Base-by-base conservation (phyloP, 768 basidiomycete species). In the Rubroboletus pulcherrimus region DNA sequence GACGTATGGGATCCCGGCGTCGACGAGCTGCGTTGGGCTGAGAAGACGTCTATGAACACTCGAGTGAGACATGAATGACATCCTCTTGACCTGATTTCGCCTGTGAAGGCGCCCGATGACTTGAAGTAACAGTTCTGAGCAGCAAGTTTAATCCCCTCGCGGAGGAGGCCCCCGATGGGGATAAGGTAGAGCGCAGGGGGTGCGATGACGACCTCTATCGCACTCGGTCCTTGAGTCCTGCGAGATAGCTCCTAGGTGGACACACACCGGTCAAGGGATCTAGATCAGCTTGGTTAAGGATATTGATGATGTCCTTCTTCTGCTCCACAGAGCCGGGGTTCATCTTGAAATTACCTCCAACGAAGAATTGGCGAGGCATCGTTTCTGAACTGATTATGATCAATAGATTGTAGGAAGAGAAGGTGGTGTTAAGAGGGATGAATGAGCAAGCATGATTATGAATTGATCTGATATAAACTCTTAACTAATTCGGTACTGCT, bases 261-360 rank as follows among this genome's bases (percentile, higher is more conserved):
- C 37, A 42, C 40, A 53, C 63, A 92, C 95, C 94, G 51, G 88
- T 86, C 37, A 78, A 70, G 24, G 83, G 76, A 70, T 96, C 91
- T 49, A 98, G 74, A 49, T 83, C 76, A 50, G 93, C 92, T 4
- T 83, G 73, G 77, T 97, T 97, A 51, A 99, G 75, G 47, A 77
- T 68, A 49, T 82, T 73, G 63, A 91, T 74, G 66, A 99, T 81
- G 42, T 76, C 74, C 60, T 75, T 75, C 72, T 89, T 87, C 63
- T 84, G 79, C 60, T 79, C 78, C 60, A 77, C 77, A 37, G 85
- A 81, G 55, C 77, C 77, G 30, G 90, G 90, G 78, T 98, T 96
- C 87, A 98, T 87, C 80, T 98, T 99, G 84, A 96, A 98, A 82
- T 98, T 98, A 31, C 94, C 92, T 59, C 96, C 96, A 65, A 91